A percentile compares a stretch with the other conserved stretches of the same genome.
phyloP scores from a whole-genome alignment of 169 alveolate species.

The Perkinsus marinus region DNA sequence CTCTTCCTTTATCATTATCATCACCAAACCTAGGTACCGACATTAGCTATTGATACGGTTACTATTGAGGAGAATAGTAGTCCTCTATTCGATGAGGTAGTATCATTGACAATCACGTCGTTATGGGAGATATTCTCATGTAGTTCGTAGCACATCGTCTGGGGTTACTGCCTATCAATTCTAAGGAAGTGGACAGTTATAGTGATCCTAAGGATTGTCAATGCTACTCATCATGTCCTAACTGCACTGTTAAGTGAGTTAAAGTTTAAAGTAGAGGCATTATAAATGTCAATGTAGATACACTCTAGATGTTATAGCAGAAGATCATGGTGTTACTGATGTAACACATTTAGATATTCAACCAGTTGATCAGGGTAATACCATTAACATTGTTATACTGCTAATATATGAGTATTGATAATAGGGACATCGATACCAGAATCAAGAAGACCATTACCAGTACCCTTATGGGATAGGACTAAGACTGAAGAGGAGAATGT shows the following conservation, averaged over 20 bases:
- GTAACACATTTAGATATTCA: conserved; percentile 3
- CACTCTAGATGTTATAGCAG: conserved; percentile 34
- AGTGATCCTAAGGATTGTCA: conserved; percentile 43
- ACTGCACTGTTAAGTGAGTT: conserved; percentile 45
- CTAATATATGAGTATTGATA: background rate
- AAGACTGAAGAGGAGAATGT: background rate
- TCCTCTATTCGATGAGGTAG: conserved; percentile 56
- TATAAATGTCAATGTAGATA: conserved; percentile 17
- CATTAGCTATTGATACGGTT: conserved; percentile 66
- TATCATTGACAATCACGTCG: background rate
- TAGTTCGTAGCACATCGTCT: conserved; percentile 57
- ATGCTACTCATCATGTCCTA: conserved; percentile 42
- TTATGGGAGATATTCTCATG: background rate
- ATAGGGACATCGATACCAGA: background rate
- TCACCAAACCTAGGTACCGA: conserved; percentile 5
- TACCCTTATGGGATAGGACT: background rate
- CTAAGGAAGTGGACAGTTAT: conserved; percentile 46
- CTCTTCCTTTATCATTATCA: too few species aligned
- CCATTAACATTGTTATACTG: background rate
- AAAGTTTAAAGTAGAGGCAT: conserved; percentile 15
- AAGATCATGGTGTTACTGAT: conserved; percentile 24
- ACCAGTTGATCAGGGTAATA: conserved; percentile 21
- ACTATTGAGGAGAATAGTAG: conserved; percentile 53
- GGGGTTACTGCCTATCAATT: conserved; percentile 55
- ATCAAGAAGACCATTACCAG: background rate